Evolutionary conservation across 2,329 filamentous ascomycete species (phyloP), one percentile per base, ranked within the genome.

Genomic region (Orbilia blumenaviensis): DNA sequence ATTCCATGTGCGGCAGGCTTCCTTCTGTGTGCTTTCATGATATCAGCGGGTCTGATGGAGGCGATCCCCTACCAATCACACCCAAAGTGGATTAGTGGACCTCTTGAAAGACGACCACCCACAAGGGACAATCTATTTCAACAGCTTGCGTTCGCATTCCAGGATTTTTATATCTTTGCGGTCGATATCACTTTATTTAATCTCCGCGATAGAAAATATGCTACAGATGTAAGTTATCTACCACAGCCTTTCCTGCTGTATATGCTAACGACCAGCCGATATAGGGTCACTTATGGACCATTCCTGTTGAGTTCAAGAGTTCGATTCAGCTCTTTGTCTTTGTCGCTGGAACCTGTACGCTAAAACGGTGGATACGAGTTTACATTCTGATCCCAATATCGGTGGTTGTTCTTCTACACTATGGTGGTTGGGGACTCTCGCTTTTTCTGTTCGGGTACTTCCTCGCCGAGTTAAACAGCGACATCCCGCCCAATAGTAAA

Each of bases 231-330:
- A 61, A 27, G 56, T 62, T 41, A 2, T 41, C 9, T 27, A n/a
- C 10, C 23, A n/a, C 4, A 16, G 4, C 10, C 2, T 2, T 34
- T 8, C 14, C 2, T 8, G 6, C 32, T 12, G 73, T 61, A 79
- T 64, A 78, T 36, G 50, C 58, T 72, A 16, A 63, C 18, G 18
- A 46, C 1, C 12, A 27, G 64, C 81, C 88, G n/a, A 88, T 58
- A 3, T 38, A 72, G 67, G 38, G 25, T 1, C 67, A 72, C 27
- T 23, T 66, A 18, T 72, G 67, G 58, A 72, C 58, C n/a, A 72
- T 72, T 29, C 67, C 67, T 14, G 27, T 72, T n/a, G 60, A 72
- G 10, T 72, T 64, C 25, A 58, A 25, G 6, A 44, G 56, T 27
- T 72, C 67, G 25, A 72, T 72, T 6, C n/a, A 18, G 7, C 67